Conservation (phyloP, 2,329 filamentous ascomycete genomes). For the Decorospora gaudefroyi region DNA sequence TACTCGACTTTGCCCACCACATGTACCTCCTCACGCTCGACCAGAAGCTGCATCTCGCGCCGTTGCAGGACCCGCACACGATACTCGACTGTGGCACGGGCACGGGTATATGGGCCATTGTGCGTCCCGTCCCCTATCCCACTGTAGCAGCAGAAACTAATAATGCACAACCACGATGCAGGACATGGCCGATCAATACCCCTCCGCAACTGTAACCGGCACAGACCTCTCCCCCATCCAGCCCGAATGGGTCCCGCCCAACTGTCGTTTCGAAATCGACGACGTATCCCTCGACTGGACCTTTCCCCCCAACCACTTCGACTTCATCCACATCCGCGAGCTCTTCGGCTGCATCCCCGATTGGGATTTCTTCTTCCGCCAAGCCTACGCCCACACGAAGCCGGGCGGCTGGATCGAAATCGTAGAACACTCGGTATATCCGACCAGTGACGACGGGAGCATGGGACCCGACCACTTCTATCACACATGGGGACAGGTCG, state of each 20-base stretch:
- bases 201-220: constrained; percentile 46
- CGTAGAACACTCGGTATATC: constrained; percentile 50
- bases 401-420: constrained; percentile 53
- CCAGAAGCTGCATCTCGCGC: constrained; percentile 43
- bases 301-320: constrained; percentile 44
- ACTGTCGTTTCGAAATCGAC: constrained; percentile 55
- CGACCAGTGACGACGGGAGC: constrained; percentile 49
- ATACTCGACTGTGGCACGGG: constrained; percentile 46
- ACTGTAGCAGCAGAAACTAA: not conserved
- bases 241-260: constrained; percentile 54
- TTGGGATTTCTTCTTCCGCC: constrained; percentile 51
- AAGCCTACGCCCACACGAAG: constrained; percentile 44
- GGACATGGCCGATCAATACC: constrained; percentile 39
- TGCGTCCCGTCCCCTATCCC: constrained; percentile 1
- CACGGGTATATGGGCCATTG: constrained; percentile 47
- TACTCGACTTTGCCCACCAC: constrained; percentile 52
- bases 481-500: constrained; percentile 42
- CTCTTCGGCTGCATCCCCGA: constrained; percentile 54
- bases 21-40: constrained; percentile 46
- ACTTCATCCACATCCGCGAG: constrained; percentile 55
- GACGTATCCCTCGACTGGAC: constrained; percentile 53
- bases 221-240: constrained; percentile 58
- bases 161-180: not conserved
- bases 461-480: constrained; percentile 46
- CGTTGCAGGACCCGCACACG: constrained; percentile 35